Evolutionary conservation across 2,329 filamentous ascomycete species (phyloP), one percentile per base, ranked within the genome.

Genomic region (Paraphaeosphaeria sporulosa): DNA sequence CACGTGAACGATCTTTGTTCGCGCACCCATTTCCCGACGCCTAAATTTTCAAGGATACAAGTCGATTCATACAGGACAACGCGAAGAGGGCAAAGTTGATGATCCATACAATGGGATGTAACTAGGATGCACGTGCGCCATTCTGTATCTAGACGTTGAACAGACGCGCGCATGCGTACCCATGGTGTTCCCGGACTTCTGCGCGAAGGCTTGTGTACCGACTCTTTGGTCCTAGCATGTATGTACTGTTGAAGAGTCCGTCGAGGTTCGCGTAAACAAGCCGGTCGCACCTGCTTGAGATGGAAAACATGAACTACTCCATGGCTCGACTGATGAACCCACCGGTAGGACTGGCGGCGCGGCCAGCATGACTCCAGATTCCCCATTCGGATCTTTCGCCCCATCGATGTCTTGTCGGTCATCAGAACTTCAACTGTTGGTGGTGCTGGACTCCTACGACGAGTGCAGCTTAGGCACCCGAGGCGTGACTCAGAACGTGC

Each of bases 401-500:
- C 17, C 4, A 17, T n/a, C 19, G 1, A 40, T 19, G 6, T n/a
- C 19, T 15, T n/a, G 25, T 6, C 7, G 17, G 38, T 23, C 19
- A 12, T 12, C 42, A 10, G 21, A 44, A 23, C 10, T 13, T 2
- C 21, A 23, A 7, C n/a, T 3, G n/a, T 23, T 36, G 27, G 47
- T n/a, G 2, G 8, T 48, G 9, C 15, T 17, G 13, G 42, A 44
- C 7, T 7, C n/a, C 4, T 23, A 12, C 19, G 42, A 23, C 23
- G 42, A 13, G 19, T 44, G 10, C 19, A 44, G 8, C 9, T 44
- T 44, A 44, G 47, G 47, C 27, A 49, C 32, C 47, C 47, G 30
- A 19, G 23, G 50, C n/a, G 38, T 53, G 50, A 53, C 50, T 53
- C 50, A 53, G 21, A 53, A 30, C 34, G 36, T 15, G 30, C n/a